Evolutionary conservation across 148 eudicot genomes (phyloP).

Genomic region (Fagopyrum homotropicum): DNA sequence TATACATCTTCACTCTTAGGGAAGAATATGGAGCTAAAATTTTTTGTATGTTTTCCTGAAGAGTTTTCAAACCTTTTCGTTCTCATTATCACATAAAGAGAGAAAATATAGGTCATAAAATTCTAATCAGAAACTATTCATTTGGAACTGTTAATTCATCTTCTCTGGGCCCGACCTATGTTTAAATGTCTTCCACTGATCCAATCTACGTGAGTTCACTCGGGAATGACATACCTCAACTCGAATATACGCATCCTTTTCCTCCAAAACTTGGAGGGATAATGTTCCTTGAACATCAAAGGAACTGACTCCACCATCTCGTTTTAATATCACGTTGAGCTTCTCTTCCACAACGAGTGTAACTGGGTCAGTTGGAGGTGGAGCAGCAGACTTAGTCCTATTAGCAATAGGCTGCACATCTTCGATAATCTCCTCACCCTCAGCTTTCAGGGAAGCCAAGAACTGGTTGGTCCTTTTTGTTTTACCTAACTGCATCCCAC

Average conservation of each 20-base stretch:
- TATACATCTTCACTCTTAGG: constrained; percentile 19
- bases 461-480: constrained; percentile 74
- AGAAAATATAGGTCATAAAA: not conserved
- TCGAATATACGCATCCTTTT: constrained; percentile 87
- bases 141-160: not conserved
- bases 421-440: constrained; percentile 91
- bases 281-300: constrained; percentile 94
- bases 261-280: constrained; percentile 84
- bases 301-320: constrained; percentile 84
- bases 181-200: not conserved
- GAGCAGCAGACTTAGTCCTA: constrained; percentile 69
- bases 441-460: constrained; percentile 95
- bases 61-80: not conserved
- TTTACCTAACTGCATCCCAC: constrained; percentile 96
- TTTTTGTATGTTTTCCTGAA: not conserved
- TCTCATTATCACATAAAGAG: not conserved
- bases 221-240: constrained; percentile 62
- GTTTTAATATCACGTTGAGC: constrained; percentile 75
- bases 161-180: not conserved
- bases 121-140: not conserved
- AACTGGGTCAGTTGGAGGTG: constrained; percentile 82
- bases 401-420: constrained; percentile 70
- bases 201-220: too few species aligned
- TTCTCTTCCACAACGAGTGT: constrained; percentile 89
- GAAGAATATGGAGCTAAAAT: constrained; percentile 27